Percentiles rank a stretch among this genome's conserved stretches.
These are phyloP conservation scores for Lycium barbarum DNA, from an alignment of 257 asterid genomes.

Conservation along the genomic window DNA sequence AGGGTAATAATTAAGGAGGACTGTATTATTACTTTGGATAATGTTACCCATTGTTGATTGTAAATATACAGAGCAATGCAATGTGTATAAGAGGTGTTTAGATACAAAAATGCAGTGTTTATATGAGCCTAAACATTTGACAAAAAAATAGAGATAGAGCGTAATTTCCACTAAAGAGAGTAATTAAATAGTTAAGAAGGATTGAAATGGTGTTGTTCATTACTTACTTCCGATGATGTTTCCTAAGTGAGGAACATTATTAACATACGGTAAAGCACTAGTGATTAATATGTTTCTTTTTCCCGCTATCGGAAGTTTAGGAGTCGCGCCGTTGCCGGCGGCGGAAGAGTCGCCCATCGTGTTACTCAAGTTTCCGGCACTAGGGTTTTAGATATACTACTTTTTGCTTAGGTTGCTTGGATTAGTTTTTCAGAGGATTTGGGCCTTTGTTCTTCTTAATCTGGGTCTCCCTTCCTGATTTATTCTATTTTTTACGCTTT, in stretches of 20 bases:
- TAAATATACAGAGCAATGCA: no score
- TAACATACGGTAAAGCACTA: conserved; percentile 91
- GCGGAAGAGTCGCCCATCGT: conserved; percentile 50
- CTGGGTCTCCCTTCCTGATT: no score
- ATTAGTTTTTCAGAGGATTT: not conserved
- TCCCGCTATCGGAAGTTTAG: conserved; percentile 76
- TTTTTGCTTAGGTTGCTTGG: not conserved
- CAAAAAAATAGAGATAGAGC: no score
- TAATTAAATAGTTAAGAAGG: no score
- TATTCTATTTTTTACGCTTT: no score
- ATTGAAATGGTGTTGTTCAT: not conserved
- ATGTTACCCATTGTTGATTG: no score
- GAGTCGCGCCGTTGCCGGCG: conserved; percentile 37
- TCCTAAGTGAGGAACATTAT: conserved; percentile 95
- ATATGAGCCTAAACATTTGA: no score
- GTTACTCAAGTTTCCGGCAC: not conserved
- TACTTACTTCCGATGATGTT: conserved; percentile 86
- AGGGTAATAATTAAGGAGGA: no score
- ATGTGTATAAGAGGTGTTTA: no score
- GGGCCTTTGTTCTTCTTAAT: not conserved
- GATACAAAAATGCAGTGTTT: no score
- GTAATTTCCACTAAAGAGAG: no score
- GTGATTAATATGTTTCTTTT: conserved; percentile 84
- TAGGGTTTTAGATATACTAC: not conserved
- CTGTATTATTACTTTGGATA: no score